Evolutionary conservation across 2,329 filamentous ascomycete genomes (phyloP), one percentile per base, ranked within the genome.

Genomic region (Fusarium haematococcum): DNA sequence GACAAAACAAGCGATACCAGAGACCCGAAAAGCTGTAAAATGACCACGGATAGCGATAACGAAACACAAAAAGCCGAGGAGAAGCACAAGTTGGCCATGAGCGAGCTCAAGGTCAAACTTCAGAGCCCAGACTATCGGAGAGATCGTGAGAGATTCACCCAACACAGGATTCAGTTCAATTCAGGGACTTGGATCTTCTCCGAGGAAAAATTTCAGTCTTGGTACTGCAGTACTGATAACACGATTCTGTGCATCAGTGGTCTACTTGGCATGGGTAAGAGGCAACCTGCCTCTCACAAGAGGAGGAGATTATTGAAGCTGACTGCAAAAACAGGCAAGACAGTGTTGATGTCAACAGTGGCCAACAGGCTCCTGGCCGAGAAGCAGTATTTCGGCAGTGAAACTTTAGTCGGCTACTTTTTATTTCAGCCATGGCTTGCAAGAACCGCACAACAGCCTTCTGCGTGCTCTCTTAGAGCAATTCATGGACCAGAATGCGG

Each of bases 181-280:
- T 60, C 61, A 18, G 67, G 68, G 4, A 20, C 27, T 13, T 73
- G 70, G 70, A 48, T 70, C 11, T 70, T 73, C 23, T 10, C 30
- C 1, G 30, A 68, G 16, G 30, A 50, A 27, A 14, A 18, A 6
- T 73, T 70, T 37, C 23, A 59, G 39, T 54, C 41, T 2, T 73
- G 70, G 70, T 54, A 50, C 6, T 23, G 60, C 18, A 30, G 35
- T 18, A 30, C 25, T 23, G 37, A 32, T 3, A 35, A 18, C 18
- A 52, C 14, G 13, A 23, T 71, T 8, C 23, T 73, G 35, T 68
- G 65, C 52, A 35, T 71, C 11, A 59, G 68, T 33, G 65, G 68
- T 6, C 66, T 70, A 4, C 65, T 35, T 5, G 70, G 68, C 37
- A 68, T 68, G 23, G 68, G 70, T 70, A 59, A 56, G 69, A 32